phyloP scores from a whole-genome alignment of 257 asterid genomes.

The Gynochthodes officinalis region DNA sequence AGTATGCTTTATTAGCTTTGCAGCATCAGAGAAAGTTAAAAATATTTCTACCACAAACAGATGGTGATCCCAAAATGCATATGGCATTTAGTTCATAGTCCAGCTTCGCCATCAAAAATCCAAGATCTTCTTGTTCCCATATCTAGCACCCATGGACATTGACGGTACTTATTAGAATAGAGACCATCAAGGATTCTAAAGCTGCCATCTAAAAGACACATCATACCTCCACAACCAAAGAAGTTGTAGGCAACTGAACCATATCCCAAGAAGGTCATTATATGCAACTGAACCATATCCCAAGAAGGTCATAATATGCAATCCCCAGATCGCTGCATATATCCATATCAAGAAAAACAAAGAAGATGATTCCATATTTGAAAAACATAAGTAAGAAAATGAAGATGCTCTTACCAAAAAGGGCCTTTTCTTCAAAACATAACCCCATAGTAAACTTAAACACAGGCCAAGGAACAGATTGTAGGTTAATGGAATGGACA shows the following conservation, averaged over 20 bases:
- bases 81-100: conserved; percentile 65
- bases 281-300: conserved; percentile 63
- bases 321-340: conserved; percentile 76
- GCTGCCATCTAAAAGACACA: conserved; percentile 64
- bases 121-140: conserved; percentile 71
- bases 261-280: conserved; percentile 72
- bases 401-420: conserved; percentile 19
- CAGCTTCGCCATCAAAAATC: conserved; percentile 74
- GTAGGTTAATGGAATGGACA: neutral
- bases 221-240: conserved; percentile 80
- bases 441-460: conserved; percentile 5
- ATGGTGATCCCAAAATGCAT: conserved; percentile 55
- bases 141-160: conserved; percentile 94
- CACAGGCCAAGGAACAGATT: neutral
- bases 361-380: conserved; percentile 42
- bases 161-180: conserved; percentile 76
- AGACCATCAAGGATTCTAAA: conserved; percentile 68
- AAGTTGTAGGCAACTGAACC: conserved; percentile 68
- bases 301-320: conserved; percentile 74
- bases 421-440: conserved; percentile 20
- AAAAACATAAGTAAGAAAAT: conserved; percentile 19
- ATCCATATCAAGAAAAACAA: conserved; percentile 75
- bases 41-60: conserved; percentile 50
- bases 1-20: conserved; percentile 35
- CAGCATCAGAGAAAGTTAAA: conserved; percentile 36